Conservation (phyloP, 257 asterid genomes). For the Cynanchum wilfordii region DNA sequence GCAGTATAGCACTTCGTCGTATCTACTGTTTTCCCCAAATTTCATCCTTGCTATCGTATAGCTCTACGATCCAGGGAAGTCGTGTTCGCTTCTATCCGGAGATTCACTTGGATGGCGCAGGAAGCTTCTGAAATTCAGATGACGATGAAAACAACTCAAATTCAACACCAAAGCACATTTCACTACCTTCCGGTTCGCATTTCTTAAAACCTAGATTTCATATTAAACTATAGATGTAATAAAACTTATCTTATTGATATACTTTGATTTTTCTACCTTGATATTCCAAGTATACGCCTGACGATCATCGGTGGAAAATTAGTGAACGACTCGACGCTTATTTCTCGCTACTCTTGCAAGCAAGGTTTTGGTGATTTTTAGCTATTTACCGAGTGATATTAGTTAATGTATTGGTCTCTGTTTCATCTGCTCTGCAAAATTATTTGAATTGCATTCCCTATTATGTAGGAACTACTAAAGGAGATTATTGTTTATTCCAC, state of each 20-base stretch:
- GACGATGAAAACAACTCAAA: too few relatives aligned
- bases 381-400: neutral
- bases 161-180: neutral
- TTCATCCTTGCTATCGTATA: neutral
- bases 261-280: neutral
- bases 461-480: conserved; percentile 35
- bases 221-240: too few relatives aligned
- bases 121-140: neutral
- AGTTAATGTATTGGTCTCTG: neutral
- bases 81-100: neutral
- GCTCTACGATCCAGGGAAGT: neutral
- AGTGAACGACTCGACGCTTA: conserved; percentile 25
- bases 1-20: neutral
- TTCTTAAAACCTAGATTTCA: neutral
- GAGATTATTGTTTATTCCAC: conserved; percentile 40
- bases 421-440: neutral
- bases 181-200: neutral
- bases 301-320: conserved; percentile 18
- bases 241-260: too few relatives aligned
- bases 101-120: neutral
- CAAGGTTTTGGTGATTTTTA: conserved; percentile 37
- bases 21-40: neutral
- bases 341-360: conserved; percentile 38
- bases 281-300: neutral
- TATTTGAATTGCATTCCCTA: neutral